phyloP scores from a whole-genome alignment of 805 yeast genomes.

The Lipomyces japonicus region DNA sequence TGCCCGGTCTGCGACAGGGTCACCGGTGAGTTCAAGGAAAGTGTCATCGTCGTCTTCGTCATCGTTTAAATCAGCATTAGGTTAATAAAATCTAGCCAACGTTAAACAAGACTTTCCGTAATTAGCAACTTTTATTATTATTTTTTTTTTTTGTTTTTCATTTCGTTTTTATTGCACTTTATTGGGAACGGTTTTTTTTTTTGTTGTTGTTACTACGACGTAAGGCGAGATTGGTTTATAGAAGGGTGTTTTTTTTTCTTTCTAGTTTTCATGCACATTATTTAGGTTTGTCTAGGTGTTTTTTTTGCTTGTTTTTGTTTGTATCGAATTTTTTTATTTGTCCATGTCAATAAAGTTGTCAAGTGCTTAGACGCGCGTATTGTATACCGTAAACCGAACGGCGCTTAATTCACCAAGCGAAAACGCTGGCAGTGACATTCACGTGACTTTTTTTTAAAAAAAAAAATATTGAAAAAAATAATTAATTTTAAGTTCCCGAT shows the following conservation, averaged over 20 bases:
- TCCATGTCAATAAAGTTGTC: too few relatives aligned
- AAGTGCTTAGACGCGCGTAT: too few relatives aligned
- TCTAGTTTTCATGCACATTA: background rate
- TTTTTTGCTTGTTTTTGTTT: background rate
- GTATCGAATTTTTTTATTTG: too few relatives aligned
- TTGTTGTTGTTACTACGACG: background rate
- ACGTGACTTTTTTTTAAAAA: too few relatives aligned
- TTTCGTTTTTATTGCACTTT: background rate
- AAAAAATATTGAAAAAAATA: too few relatives aligned
- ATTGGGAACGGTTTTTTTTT: too few relatives aligned
- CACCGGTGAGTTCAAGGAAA: constrained; percentile 15
- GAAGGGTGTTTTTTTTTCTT: background rate
- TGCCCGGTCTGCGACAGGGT: constrained; percentile 3
- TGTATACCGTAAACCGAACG: too few relatives aligned
- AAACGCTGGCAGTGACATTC: too few relatives aligned
- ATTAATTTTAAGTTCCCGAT: too few relatives aligned
- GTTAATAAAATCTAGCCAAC: background rate
- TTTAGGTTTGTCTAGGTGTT: too few relatives aligned
- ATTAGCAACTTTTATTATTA: background rate
- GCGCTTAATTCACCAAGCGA: too few relatives aligned
- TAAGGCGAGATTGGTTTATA: too few relatives aligned
- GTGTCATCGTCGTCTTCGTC: constrained; percentile 6
- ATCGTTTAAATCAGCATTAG: background rate
- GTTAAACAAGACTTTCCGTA: background rate
- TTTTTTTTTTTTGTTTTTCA: background rate